phyloP scores from a whole-genome alignment of 306 rosid genomes.

The Corylus americana region DNA sequence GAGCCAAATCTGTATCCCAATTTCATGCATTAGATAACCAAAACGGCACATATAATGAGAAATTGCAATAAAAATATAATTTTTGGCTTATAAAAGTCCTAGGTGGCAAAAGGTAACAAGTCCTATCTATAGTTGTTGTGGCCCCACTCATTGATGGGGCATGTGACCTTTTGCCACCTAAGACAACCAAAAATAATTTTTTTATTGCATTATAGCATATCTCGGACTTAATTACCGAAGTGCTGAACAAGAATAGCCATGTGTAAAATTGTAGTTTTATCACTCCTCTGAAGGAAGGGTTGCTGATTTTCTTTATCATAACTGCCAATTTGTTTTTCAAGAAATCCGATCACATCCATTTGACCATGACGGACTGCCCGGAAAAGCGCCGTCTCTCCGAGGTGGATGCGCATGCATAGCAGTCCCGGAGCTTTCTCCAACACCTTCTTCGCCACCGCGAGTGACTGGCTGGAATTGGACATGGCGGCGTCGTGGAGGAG shows the following conservation, averaged over 20 bases:
- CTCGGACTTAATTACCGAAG: not conserved
- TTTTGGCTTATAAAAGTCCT: too few relatives aligned
- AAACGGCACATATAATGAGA: too few relatives aligned
- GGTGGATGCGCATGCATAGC: not conserved
- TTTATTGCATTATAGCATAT: too few relatives aligned
- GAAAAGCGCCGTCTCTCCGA: not conserved
- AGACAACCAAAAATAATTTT: too few relatives aligned
- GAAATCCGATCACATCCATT: not conserved
- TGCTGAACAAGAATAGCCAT: not conserved
- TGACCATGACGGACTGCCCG: not conserved
- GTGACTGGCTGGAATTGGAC: not conserved
- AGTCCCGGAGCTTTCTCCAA: not conserved
- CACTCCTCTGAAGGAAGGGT: not conserved
- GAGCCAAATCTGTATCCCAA: not conserved
- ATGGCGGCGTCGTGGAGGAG: not conserved
- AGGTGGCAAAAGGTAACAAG: too few relatives aligned
- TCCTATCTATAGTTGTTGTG: too few relatives aligned
- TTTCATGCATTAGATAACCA: too few relatives aligned
- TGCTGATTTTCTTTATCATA: not conserved
- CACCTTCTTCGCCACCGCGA: not conserved
- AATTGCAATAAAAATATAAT: too few relatives aligned
- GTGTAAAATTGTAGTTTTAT: not conserved
- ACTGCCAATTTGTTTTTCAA: not conserved
- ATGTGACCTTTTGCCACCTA: too few relatives aligned
- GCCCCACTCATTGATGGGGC: too few relatives aligned